Percentiles rank a stretch among this genome's conserved stretches.
Evolutionary conservation across 192 early-diverging fungal species (phyloP).

Genomic region (Coemansia sp.): DNA sequence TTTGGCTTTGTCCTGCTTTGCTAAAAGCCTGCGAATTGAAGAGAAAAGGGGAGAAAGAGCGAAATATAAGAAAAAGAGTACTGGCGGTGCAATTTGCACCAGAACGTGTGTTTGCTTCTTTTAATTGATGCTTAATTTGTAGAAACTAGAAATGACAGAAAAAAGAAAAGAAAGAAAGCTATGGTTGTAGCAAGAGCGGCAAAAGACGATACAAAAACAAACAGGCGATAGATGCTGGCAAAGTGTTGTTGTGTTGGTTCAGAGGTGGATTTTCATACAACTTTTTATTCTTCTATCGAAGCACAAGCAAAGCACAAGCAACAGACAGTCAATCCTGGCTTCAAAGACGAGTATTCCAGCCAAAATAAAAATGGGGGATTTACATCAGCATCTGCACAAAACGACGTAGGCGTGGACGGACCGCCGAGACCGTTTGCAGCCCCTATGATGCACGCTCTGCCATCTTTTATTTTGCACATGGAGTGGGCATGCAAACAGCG

Average conservation of each 20-base stretch:
- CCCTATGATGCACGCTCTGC: not conserved
- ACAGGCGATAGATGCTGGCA: not conserved
- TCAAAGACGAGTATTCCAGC: not conserved
- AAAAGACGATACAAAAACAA: not conserved
- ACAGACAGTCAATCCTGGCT: constrained; percentile 3
- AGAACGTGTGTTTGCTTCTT: not conserved
- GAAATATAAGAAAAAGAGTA: not conserved
- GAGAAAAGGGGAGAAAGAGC: not conserved
- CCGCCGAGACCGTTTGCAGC: not conserved
- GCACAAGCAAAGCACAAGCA: not conserved
- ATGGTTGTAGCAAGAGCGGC: not conserved
- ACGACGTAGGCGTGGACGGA: not conserved
- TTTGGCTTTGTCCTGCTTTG: not conserved
- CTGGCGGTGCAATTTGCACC: not conserved
- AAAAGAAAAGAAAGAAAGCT: not conserved
- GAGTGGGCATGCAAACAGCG: no score
- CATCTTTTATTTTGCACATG: not conserved
- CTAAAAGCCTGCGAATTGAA: not conserved
- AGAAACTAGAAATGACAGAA: not conserved
- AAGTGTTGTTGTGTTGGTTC: not conserved
- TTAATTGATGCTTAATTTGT: not conserved
- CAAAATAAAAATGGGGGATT: not conserved
- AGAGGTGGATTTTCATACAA: not conserved
- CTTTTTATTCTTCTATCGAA: not conserved
- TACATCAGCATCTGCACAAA: not conserved